Conservation (phyloP, 108 stramenopile genomes). For the Cyclotella choctawhatcheeana region DNA sequence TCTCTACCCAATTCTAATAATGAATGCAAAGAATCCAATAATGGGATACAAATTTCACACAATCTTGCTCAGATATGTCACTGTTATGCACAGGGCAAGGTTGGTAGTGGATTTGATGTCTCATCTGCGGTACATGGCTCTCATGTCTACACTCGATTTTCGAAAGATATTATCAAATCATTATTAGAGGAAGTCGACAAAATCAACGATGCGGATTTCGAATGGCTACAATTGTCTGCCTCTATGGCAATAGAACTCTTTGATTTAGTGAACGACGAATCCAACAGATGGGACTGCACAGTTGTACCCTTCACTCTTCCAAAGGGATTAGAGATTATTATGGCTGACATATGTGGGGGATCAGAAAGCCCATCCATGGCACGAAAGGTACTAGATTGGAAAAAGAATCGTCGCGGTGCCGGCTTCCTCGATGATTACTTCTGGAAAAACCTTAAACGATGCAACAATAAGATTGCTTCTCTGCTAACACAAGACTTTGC, state of each 20-base stretch:
- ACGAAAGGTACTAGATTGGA: conserved; percentile 84
- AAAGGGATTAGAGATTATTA: conserved; percentile 68
- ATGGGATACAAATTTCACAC: conserved; percentile 71
- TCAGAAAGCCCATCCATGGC: conserved; percentile 96
- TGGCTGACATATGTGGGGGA: conserved; percentile 96
- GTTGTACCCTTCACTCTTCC: conserved; percentile 67
- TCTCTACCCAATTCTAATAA: conserved; percentile 17
- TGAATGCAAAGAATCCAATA: too few species aligned
- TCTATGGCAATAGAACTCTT: conserved; percentile 13
- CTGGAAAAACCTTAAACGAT: conserved; percentile 73
- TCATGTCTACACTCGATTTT: conserved; percentile 88
- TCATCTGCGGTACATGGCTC: conserved; percentile 90
- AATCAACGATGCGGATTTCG: conserved; percentile 3
- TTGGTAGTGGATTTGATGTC: conserved; percentile 98
- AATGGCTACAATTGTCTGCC: conserved; percentile 15
- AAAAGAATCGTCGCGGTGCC: conserved; percentile 47
- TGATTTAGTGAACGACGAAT: conserved; percentile 33
- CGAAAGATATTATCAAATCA: conserved; percentile 59
- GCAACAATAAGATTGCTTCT: conserved; percentile 66
- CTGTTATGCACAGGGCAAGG: conserved; percentile 94
- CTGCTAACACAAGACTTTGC: conserved; percentile 51
- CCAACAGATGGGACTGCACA: conserved; percentile 64
- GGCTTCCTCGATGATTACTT: conserved; percentile 61
- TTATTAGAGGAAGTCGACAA: conserved; percentile 59
- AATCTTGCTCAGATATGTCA: conserved; percentile 94